These are phyloP conservation scores for Colletotrichum nymphaeae DNA, from an alignment of 2,329 filamentous ascomycete genomes.

Conservation along the genomic window DNA sequence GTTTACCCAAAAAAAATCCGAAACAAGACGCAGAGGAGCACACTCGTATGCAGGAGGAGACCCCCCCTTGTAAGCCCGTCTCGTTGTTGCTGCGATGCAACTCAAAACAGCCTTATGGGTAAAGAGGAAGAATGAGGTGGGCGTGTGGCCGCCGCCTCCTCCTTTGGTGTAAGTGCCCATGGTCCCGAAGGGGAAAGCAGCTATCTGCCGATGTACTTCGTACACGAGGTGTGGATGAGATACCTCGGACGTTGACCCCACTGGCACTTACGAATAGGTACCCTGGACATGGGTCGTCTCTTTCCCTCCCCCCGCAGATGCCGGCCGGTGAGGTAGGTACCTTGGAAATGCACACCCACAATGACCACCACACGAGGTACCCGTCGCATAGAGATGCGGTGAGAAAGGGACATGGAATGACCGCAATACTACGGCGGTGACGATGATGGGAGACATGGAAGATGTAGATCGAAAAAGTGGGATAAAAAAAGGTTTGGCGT, in stretches of 20 bases:
- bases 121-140: not conserved
- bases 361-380: not conserved
- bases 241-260: not conserved
- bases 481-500: constrained; percentile 35
- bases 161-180: not conserved
- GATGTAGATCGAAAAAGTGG: not conserved
- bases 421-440: not conserved
- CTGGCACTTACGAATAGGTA: not conserved
- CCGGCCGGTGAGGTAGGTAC: not conserved
- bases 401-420: not conserved
- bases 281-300: not conserved
- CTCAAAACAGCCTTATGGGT: constrained; percentile 33
- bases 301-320: not conserved
- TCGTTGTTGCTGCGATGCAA: constrained; percentile 17
- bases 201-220: not conserved
- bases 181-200: constrained; percentile 9
- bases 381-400: not conserved
- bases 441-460: not conserved
- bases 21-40: constrained; percentile 21
- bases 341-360: not conserved
- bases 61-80: not conserved
- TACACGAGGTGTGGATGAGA: not conserved
- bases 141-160: not conserved
- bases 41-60: constrained; percentile 20
- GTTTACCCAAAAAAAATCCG: constrained; percentile 17